Conservation (phyloP, 768 basidiomycete genomes). For the Boletus coccyginus region DNA sequence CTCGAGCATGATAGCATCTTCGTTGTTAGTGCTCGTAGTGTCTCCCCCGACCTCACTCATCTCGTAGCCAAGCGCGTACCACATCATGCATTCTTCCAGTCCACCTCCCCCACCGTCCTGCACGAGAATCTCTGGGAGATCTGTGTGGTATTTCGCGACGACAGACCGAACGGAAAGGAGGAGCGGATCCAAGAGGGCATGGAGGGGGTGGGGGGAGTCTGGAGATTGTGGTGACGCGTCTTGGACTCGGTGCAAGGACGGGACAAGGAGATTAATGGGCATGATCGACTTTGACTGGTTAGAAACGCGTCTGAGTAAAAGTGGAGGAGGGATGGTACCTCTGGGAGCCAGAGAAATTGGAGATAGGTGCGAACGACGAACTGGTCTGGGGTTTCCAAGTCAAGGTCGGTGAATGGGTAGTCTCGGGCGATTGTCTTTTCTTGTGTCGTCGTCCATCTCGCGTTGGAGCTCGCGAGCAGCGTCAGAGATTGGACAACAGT, state of each 20-base stretch:
- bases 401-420: slow-evolving; percentile 48
- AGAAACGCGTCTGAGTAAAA: slow-evolving; percentile 5
- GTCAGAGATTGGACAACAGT: slow-evolving; percentile 16
- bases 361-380: slow-evolving; percentile 64
- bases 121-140: slow-evolving; percentile 57
- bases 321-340: slow-evolving; percentile 40
- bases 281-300: slow-evolving; percentile 57
- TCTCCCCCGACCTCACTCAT: slow-evolving; percentile 33
- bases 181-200: slow-evolving; percentile 56
- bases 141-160: slow-evolving; percentile 59
- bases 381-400: slow-evolving; percentile 50
- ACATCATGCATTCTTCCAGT: slow-evolving; percentile 73
- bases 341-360: slow-evolving; percentile 76
- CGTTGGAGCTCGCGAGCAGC: slow-evolving; percentile 24
- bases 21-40: slow-evolving; percentile 17
- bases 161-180: slow-evolving; percentile 56
- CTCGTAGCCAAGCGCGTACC: slow-evolving; percentile 67
- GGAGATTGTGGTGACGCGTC: slow-evolving; percentile 27
- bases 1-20: slow-evolving; percentile 37
- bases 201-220: slow-evolving; percentile 50
- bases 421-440: slow-evolving; percentile 56
- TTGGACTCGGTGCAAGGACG: slow-evolving; percentile 52
- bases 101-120: slow-evolving; percentile 61
- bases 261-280: slow-evolving; percentile 57
- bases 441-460: slow-evolving; percentile 55